Conservation (phyloP, 441 rosid genomes). For the Syzygium malaccense region DNA sequence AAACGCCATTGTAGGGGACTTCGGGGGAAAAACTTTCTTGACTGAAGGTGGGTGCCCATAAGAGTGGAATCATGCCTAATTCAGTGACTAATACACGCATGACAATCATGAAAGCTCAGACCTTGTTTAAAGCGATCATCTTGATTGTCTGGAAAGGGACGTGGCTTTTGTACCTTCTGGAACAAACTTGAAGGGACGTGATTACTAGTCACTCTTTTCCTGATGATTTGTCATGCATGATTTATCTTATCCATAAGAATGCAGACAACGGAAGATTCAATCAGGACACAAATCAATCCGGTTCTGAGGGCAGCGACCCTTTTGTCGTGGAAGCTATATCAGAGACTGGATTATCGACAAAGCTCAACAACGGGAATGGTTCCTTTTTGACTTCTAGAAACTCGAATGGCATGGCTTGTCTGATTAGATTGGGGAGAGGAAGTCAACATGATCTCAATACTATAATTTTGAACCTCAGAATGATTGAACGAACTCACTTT, state of each 20-base stretch:
- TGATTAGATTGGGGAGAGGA: no score
- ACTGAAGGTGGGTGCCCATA: not conserved
- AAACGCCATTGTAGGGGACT: not conserved
- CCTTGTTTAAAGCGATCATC: not conserved
- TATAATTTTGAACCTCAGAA: not conserved
- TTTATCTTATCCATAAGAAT: not conserved
- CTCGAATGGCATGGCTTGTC: not conserved
- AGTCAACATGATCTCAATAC: no score
- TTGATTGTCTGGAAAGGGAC: not conserved
- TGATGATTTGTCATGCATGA: not conserved
- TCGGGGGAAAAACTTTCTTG: not conserved
- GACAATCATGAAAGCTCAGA: not conserved
- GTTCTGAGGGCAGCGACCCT: not conserved
- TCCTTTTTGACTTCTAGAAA: not conserved
- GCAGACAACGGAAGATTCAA: not conserved
- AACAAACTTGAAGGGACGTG: not conserved
- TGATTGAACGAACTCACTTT: no score
- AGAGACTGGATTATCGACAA: no score
- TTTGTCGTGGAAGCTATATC: not conserved
- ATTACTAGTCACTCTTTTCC: not conserved
- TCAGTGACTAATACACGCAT: not conserved
- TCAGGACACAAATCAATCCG: accelerated
- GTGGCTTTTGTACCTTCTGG: not conserved
- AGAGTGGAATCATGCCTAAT: not conserved
- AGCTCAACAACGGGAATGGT: not conserved